A percentile compares a stretch with the other conserved stretches of the same genome.
Evolutionary conservation across 805 yeast genomes (phyloP).

Genomic region (Wilhelminamyces savonicus): DNA sequence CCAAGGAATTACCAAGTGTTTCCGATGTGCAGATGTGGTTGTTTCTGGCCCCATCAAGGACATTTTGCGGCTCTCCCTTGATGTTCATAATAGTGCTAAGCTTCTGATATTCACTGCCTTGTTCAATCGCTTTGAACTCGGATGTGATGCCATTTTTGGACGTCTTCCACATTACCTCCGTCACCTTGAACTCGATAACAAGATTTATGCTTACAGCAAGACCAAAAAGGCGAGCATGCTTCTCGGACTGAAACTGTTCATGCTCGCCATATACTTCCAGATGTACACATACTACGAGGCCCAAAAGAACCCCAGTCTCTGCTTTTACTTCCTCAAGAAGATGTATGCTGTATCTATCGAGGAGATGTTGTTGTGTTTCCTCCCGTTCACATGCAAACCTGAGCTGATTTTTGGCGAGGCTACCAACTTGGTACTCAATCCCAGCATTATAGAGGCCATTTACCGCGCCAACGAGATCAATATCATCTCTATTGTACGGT

Average conservation of each 20-base stretch:
- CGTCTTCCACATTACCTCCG: slow-evolving; percentile 5
- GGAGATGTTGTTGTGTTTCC: slow-evolving; percentile 6
- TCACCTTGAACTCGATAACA: slow-evolving; percentile 5
- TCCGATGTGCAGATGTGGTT: slow-evolving; percentile 3
- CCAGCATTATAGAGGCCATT: too few relatives aligned
- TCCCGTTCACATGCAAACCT: slow-evolving; percentile 3
- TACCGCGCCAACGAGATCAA: slow-evolving; percentile 7
- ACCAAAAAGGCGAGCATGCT: slow-evolving; percentile 2
- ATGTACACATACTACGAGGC: slow-evolving; percentile 10
- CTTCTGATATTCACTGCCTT: background rate
- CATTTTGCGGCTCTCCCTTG: background rate
- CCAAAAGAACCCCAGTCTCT: slow-evolving; percentile 1
- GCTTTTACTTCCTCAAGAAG: slow-evolving; percentile 10
- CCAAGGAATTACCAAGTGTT: slow-evolving; percentile 2
- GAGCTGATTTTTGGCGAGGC: slow-evolving; percentile 5
- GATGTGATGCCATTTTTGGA: slow-evolving; percentile 1
- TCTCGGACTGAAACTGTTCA: slow-evolving; percentile 6
- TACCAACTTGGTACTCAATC: slow-evolving; percentile 6
- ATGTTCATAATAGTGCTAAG: background rate
- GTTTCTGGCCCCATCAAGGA: slow-evolving; percentile 1
- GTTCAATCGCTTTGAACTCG: slow-evolving; percentile 2
- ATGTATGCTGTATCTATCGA: slow-evolving; percentile 4
- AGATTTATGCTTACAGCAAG: slow-evolving; percentile 1
- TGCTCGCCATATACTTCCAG: slow-evolving; percentile 7
- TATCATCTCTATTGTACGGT: slow-evolving; percentile 5